Evolutionary conservation across 768 basidiomycete species (phyloP).

Genomic region (Termitomyces sp.): DNA sequence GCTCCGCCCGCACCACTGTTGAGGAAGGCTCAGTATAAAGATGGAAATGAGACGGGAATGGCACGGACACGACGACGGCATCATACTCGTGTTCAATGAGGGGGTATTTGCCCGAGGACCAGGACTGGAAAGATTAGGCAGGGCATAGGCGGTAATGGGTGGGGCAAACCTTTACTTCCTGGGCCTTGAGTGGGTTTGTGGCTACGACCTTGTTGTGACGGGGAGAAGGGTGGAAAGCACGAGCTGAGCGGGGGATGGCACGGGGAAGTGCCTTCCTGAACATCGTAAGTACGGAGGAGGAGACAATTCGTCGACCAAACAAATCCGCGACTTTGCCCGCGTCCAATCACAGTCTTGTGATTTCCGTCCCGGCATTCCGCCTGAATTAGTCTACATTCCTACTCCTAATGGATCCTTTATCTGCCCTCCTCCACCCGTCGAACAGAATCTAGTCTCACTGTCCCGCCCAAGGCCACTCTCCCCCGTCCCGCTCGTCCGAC

Average conservation of each 20-base stretch:
- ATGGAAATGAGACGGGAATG: not conserved
- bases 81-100: constrained; percentile 99
- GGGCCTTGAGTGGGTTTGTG: constrained; percentile 71
- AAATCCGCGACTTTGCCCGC: constrained; percentile 10
- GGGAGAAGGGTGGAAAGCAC: constrained; percentile 64
- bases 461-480: constrained; percentile 37
- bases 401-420: constrained; percentile 39
- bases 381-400: constrained; percentile 1
- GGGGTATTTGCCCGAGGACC: constrained; percentile 87
- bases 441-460: constrained; percentile 45
- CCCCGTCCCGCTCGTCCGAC: constrained; percentile 5
- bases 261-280: constrained; percentile 58
- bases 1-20: constrained; percentile 94
- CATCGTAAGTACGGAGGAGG: constrained; percentile 37
- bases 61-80: constrained; percentile 94
- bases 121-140: constrained; percentile 41
- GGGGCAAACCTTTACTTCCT: constrained; percentile 67
- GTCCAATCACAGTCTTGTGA: constrained; percentile 37
- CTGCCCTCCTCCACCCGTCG: constrained; percentile 22
- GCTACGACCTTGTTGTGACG: constrained; percentile 56
- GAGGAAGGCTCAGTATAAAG: not conserved
- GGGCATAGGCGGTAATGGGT: constrained; percentile 5
- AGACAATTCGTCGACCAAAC: constrained; percentile 14
- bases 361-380: constrained; percentile 21
- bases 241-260: constrained; percentile 41